Evolutionary conservation across 2,329 filamentous ascomycete genomes (phyloP).

Genomic region (Gliomastix tumulicola): DNA sequence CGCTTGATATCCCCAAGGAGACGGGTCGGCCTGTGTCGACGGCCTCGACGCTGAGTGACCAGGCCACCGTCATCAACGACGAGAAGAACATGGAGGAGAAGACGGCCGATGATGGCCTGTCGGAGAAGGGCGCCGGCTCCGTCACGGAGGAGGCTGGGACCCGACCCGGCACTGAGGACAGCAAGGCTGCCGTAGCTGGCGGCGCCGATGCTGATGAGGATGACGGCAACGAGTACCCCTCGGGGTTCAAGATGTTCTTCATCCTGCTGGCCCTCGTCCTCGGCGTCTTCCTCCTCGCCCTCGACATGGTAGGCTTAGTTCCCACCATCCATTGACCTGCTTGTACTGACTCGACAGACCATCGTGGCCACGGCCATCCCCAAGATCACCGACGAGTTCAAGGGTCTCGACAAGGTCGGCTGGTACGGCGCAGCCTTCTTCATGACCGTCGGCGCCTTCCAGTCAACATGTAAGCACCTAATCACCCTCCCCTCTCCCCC

Average conservation of each 20-base stretch:
- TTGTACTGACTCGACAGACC: slow-evolving; percentile 24
- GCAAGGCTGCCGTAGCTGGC: too few species aligned
- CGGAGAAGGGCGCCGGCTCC: too few species aligned
- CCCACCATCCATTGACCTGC: neutral
- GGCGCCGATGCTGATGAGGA: too few species aligned
- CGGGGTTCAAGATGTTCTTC: slow-evolving; percentile 28
- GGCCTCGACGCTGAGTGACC: too few species aligned
- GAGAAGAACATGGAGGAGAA: too few species aligned
- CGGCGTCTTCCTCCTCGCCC: slow-evolving; percentile 40
- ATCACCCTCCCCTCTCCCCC: slow-evolving; percentile 6
- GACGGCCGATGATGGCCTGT: too few species aligned
- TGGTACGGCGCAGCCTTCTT: slow-evolving; percentile 55
- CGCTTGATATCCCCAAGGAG: too few species aligned
- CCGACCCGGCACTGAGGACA: too few species aligned
- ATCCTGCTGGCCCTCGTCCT: slow-evolving; percentile 39
- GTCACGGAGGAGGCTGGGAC: too few species aligned
- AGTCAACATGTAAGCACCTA: slow-evolving; percentile 28
- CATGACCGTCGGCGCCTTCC: slow-evolving; percentile 36
- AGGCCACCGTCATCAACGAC: too few species aligned
- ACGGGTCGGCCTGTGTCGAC: too few species aligned
- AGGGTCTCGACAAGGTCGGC: slow-evolving; percentile 42
- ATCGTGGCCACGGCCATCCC: slow-evolving; percentile 52
- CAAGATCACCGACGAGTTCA: slow-evolving; percentile 46
- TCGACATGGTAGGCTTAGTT: slow-evolving; percentile 31
- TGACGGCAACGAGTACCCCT: slow-evolving; percentile 24